Percentiles rank a stretch among this genome's conserved stretches.
These are phyloP conservation scores for Graphiopsis chlorocephala DNA, from an alignment of 2,329 filamentous ascomycete species.

Conservation along the genomic window DNA sequence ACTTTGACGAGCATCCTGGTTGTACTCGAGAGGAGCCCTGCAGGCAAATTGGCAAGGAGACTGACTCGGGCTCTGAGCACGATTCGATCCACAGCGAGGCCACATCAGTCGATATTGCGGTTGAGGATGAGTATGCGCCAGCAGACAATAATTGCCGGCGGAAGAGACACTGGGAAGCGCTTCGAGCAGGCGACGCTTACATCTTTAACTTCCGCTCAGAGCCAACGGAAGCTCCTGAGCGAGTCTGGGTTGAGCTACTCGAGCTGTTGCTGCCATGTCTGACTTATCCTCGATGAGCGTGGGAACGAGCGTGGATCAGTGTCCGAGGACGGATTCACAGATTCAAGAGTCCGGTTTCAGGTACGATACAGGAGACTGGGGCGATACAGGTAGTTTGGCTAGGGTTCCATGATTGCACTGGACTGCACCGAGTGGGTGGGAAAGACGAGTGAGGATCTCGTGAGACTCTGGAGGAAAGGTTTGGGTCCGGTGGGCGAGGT, in stretches of 20 bases:
- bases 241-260: not conserved
- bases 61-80: not conserved
- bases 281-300: not conserved
- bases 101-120: not conserved
- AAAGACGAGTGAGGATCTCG: not conserved
- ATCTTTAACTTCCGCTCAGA: not conserved
- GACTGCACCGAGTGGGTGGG: not conserved
- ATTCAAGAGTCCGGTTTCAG: not conserved
- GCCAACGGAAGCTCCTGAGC: not conserved
- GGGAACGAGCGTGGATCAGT: not conserved
- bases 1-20: not conserved
- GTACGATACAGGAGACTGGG: no score
- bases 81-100: not conserved
- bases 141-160: not conserved
- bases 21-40: not conserved
- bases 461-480: not conserved
- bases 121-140: not conserved
- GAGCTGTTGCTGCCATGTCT: not conserved
- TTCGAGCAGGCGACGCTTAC: not conserved
- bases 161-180: not conserved
- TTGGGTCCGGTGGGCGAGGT: not conserved
- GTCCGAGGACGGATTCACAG: not conserved
- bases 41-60: not conserved
- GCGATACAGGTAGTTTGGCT: no score
- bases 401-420: not conserved